Evolutionary conservation across 2,329 filamentous ascomycete species (phyloP).

Genomic region (Trichoderma aggressivum): DNA sequence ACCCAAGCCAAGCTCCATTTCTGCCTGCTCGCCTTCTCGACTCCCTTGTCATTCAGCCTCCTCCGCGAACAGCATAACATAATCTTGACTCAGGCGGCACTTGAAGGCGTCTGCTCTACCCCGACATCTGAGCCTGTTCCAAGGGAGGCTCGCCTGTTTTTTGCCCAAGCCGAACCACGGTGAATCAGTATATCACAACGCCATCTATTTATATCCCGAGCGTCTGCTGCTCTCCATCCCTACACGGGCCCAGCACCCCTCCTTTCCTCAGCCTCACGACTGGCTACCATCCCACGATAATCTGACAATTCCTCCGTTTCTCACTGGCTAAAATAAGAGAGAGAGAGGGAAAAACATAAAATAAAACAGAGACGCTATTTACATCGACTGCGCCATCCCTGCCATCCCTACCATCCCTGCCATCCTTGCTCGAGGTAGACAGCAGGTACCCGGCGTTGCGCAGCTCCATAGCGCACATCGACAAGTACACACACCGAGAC

Average conservation of each 20-base stretch:
- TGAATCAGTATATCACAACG: background rate
- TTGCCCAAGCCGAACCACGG: background rate
- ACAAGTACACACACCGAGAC: background rate
- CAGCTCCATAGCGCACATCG: background rate
- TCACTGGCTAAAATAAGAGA: conserved; percentile 5
- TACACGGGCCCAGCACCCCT: background rate
- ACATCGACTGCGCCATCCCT: background rate
- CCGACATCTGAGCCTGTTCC: background rate
- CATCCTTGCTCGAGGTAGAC: background rate
- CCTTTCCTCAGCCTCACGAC: conserved; percentile 6
- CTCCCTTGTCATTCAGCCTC: background rate
- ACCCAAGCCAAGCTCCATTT: background rate
- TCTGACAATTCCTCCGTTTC: background rate
- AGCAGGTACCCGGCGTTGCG: background rate
- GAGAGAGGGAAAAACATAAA: background rate
- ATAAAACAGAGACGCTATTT: background rate
- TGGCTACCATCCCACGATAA: conserved; percentile 5
- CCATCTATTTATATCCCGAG: conserved; percentile 5
- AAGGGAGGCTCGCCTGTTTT: background rate
- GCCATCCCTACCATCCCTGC: background rate
- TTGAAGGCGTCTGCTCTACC: background rate
- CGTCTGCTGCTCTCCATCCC: background rate
- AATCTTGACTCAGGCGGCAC: conserved; percentile 2
- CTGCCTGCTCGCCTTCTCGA: background rate
- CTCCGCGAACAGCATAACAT: background rate